Evolutionary conservation across 768 basidiomycete species (phyloP), one percentile per base, ranked within the genome.

Genomic region (Phaeolepiota aurea): DNA sequence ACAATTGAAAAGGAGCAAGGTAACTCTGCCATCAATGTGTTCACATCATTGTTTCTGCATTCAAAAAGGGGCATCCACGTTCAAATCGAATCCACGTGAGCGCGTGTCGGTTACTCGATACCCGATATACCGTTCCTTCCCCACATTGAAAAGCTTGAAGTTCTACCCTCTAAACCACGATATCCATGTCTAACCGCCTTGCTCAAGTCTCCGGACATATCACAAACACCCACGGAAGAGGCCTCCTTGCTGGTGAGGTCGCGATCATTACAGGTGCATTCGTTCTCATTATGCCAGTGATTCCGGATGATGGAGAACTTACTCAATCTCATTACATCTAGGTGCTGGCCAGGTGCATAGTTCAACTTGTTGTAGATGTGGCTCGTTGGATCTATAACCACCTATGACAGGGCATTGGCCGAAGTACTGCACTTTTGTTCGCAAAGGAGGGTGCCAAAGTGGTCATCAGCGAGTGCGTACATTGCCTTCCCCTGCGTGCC

Each of bases 381-480:
- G 21, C 41, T 19, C 25, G 18, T 42, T 21, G 30, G 13, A 1
- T 36, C n/a, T n/a, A n/a, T n/a, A n/a, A n/a, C n/a, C n/a, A n/a
- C n/a, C n/a, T 28, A 7, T 31, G 18, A 11, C 49, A 90, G 79
- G 88, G 87, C 47, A 91, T 91, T 43, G 88, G 88, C 3, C 72
- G 72, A 34, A 77, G 80, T 20, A 69, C 74, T 28, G 88, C 88
- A 1, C 62, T 89, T 21, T 67, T 87, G 31, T 90, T 88, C 50
- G 82, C 87, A 3, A 79, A 78, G 46, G 88, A 91, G 55, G 88
- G 88, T 13, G 87, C 88, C 12, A 90, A 84, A 55, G 79, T 91
- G 38, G 86, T 91, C 48, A 80, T 83, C 38, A 79, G 80, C 71
- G 88, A 91, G 82, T 88, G 49, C 42, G 71, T 60, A 20, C 23